These are phyloP conservation scores for Prorocentrum cordatum DNA, from an alignment of 169 alveolate genomes.

Conservation along the genomic window DNA sequence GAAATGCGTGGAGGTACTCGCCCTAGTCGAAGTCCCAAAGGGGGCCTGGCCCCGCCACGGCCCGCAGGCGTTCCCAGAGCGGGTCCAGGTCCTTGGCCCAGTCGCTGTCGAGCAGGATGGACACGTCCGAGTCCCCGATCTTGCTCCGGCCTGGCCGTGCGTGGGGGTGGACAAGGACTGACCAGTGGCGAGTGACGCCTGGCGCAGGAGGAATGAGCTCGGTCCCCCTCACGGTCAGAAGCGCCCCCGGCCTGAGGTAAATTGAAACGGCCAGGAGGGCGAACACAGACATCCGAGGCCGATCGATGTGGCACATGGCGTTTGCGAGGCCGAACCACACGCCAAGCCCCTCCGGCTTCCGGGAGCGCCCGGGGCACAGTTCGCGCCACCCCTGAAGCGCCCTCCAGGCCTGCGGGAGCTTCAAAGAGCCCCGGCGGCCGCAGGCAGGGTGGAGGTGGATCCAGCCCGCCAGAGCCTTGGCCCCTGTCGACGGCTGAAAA, in stretches of 20 bases:
- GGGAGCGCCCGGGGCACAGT: background rate
- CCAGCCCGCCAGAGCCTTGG: background rate
- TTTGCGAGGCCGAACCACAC: background rate
- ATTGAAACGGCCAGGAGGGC: background rate
- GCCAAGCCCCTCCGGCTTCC: background rate
- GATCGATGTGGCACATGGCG: background rate
- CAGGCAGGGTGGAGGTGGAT: background rate
- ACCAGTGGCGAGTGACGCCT: background rate
- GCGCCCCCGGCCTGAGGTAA: conserved; percentile 8
- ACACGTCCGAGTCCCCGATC: conserved; percentile 9
- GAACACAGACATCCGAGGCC: background rate
- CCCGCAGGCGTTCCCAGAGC: background rate
- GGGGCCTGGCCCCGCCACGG: background rate
- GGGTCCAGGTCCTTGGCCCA: background rate
- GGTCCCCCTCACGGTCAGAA: background rate
- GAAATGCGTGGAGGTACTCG: background rate
- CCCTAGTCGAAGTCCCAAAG: conserved; percentile 28
- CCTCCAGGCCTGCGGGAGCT: background rate
- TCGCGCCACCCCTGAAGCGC: background rate
- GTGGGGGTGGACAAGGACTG: background rate
- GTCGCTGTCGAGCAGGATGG: background rate
- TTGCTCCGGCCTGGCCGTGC: background rate
- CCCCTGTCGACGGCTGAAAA: background rate
- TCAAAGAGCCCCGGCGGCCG: background rate
- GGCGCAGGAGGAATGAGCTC: background rate